Evolutionary conservation across 257 asterid genomes (phyloP).

Genomic region (Rhazya stricta): DNA sequence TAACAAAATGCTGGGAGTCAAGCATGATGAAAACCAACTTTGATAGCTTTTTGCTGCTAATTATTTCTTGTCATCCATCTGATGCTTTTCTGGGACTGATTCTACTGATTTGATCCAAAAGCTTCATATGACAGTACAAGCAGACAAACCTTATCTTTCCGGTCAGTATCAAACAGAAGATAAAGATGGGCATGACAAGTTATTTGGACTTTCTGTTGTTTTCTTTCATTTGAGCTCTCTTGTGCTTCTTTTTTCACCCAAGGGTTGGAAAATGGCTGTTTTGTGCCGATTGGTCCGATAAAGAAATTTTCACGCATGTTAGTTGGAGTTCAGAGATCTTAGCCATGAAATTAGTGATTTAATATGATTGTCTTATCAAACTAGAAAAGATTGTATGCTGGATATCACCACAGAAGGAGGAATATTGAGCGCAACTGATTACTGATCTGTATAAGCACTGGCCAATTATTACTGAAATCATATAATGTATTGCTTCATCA

Average conservation of each 20-base stretch:
- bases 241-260: neutral
- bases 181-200: neutral
- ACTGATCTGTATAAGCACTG: neutral
- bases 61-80: conserved; percentile 10
- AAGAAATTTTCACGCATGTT: neutral
- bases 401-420: neutral
- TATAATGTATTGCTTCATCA: neutral
- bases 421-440: neutral
- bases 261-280: neutral
- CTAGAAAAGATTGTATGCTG: neutral
- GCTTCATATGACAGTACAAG: neutral
- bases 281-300: neutral
- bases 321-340: neutral
- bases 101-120: conserved; percentile 6
- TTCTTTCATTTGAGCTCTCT: neutral
- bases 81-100: conserved; percentile 8
- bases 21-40: conserved; percentile 30
- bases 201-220: neutral
- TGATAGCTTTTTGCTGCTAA: conserved; percentile 17
- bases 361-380: neutral
- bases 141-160: neutral
- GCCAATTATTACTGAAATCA: neutral
- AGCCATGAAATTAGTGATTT: neutral
- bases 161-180: neutral
- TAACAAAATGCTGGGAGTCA: conserved; percentile 67